Evolutionary conservation across 2,329 filamentous ascomycete genomes (phyloP), one percentile per base, ranked within the genome.

Genomic region (Periconia sp.): DNA sequence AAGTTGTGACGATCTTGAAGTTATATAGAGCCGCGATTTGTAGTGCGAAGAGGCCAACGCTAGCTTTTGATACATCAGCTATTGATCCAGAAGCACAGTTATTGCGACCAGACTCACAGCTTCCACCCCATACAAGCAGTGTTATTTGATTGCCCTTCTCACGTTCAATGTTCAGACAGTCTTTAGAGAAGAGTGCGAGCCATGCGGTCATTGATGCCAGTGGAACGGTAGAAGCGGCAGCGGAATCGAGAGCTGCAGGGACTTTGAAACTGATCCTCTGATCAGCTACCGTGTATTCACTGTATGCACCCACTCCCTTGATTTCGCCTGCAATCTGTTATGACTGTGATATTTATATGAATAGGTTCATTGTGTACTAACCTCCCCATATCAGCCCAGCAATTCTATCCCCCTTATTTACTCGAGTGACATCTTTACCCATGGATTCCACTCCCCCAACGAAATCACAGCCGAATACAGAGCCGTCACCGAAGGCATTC

Each of bases 41-140:
- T 10, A 63, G 57, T 2, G 59, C 50, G 41, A 55, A 58, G 3
- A 56, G 41, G 9, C 59, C 59, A 3, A 60, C 58, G 14, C 69
- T 68, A 2, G 77, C 70, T 5, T 11, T 10, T 18, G 30, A 1
- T 53, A 41, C 3, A 37, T 45, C 43, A 45, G 20, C 6, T 19
- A 2, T 41, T 11, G 15, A 8, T 27, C n/a, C 41, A 43, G 74
- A 67, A 7, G 62, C 23, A 33, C 8, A 35, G 17, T 69, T 43
- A n/a, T 7, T 9, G 15, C 10, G 19, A 43, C 18, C 17, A 2
- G n/a, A 48, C 17, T n/a, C 71, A 58, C 75, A 77, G 41, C 75
- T 78, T 33, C 76, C 77, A 19, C 75, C 77, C 73, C 76, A 79
- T 2, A 79, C 60, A 2, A 80, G 59, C 2, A 80, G 53, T 7